Percentiles rank a stretch among this genome's conserved stretches.
phyloP scores from a whole-genome alignment of 2,329 filamentous ascomycete genomes.

The Verticillium klebahnii region DNA sequence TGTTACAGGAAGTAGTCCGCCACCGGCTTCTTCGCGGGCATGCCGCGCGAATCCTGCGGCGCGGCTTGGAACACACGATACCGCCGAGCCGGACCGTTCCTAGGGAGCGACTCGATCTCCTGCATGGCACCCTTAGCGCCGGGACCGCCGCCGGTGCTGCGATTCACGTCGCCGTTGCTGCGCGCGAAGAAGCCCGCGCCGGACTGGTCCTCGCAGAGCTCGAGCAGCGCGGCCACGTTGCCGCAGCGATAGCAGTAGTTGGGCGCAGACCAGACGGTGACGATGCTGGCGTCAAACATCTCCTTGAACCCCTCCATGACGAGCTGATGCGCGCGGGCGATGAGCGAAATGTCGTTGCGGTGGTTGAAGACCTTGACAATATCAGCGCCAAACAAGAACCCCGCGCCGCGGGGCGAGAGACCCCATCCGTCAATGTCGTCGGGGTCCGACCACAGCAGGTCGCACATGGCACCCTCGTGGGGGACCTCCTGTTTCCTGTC shows the following conservation, averaged over 20 bases:
- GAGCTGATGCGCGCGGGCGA: conserved; percentile 91
- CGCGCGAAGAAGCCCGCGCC: conserved; percentile 66
- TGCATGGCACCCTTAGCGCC: conserved; percentile 37
- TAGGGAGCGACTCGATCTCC: conserved; percentile 37
- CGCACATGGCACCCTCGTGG: conserved; percentile 98
- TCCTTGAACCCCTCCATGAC: conserved; percentile 99
- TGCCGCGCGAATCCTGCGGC: conserved; percentile 90
- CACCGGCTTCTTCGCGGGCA: conserved; percentile 98
- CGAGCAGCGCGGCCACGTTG: conserved; percentile 91
- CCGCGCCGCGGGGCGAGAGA: conserved; percentile 85
- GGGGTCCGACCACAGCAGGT: conserved; percentile 95
- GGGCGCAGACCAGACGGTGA: conserved; percentile 97
- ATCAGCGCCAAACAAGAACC: conserved; percentile 91
- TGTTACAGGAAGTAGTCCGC: conserved; percentile 86
- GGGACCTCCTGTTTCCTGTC: conserved; percentile 98
- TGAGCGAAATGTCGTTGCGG: conserved; percentile 84
- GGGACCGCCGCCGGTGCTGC: conserved; percentile 40
- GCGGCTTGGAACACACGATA: conserved; percentile 97
- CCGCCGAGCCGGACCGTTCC: conserved; percentile 73
- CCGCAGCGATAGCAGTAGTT: conserved; percentile 97
- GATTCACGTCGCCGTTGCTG: conserved; percentile 65
- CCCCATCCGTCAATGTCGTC: conserved; percentile 99
- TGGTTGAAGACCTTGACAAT: conserved; percentile 97
- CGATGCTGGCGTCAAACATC: conserved; percentile 94
- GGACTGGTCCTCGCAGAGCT: conserved; percentile 83